Base-by-base conservation (phyloP, 2,329 filamentous ascomycete genomes). In the Cytospora piceicola region DNA sequence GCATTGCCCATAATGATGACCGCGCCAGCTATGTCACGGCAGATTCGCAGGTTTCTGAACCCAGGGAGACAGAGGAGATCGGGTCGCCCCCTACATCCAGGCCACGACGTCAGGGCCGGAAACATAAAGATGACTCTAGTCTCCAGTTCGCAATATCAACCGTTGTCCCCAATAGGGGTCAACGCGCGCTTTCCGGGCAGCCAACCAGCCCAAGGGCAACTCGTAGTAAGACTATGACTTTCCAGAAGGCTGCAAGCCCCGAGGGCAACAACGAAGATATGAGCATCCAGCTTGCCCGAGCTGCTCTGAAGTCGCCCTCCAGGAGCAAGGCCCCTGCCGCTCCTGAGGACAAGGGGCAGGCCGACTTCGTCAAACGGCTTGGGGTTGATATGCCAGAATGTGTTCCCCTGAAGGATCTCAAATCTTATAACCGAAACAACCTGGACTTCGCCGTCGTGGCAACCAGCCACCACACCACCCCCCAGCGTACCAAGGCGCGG, bases 401-500 rank as follows among this genome's bases (percentile, higher is more conserved):
- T 69, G 77, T 83, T 51, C 70, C 82, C 1, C 79, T 90, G 20
- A 83, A 83, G 69, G 74, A 77, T 7, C 75, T 90, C 36, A 81
- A 82, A n/a, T 77, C 76, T 51, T 79, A 82, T 63, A 75, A 84
- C 54, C 78, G 79, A 59, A 80, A 82, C 69, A 80, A 77, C 29
- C 72, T 85, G 2, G 84, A 88, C 71, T 76, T 88, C 7, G 74
- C 88, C 11, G 87, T 80, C 20, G 77, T 90, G 8, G 85, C 80
- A 4, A 83, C 84, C 17, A 79, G 80, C 55, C 77, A 78, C 22
- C 83, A 85, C 3, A 75, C 80, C 12, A 77, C 81, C 56, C 81
- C 86, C 8, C 77, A 80, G 65, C 81, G 86, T 46, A 84, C 84
- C 30, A 88, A 86, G 71, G 77, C 80, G 66, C 79, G 86, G 27